phyloP scores from a whole-genome alignment of 495 filamentous ascomycete species.

The Xylaria venustula region DNA sequence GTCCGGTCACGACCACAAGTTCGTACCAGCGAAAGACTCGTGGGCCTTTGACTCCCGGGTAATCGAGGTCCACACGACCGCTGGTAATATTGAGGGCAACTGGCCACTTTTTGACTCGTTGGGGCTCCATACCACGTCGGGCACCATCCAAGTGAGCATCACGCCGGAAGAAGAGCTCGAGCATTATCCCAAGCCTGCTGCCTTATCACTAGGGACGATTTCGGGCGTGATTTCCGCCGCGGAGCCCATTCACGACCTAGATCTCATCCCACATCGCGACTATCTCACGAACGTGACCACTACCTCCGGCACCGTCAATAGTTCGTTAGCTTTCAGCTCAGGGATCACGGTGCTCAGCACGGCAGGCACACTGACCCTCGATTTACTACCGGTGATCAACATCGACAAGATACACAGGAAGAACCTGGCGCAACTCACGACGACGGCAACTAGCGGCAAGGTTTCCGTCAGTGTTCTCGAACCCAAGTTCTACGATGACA shows the following conservation, averaged over 20 bases:
- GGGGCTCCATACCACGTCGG: slow-evolving; percentile 34
- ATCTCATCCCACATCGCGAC: slow-evolving; percentile 36
- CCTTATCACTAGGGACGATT: slow-evolving; percentile 30
- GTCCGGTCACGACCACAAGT: slow-evolving; percentile 11
- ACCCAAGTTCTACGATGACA: slow-evolving; percentile 32
- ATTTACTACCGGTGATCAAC: slow-evolving; percentile 39
- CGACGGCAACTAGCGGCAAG: slow-evolving; percentile 34
- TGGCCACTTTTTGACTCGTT: slow-evolving; percentile 47
- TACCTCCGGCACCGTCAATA: slow-evolving; percentile 33
- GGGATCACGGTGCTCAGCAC: slow-evolving; percentile 22
- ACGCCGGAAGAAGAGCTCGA: slow-evolving; percentile 30
- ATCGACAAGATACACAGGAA: not conserved
- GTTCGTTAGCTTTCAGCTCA: slow-evolving; percentile 29
- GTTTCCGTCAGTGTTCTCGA: slow-evolving; percentile 30
- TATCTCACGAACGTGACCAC: slow-evolving; percentile 41
- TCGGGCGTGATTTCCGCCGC: slow-evolving; percentile 36
- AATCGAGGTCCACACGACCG: slow-evolving; percentile 33
- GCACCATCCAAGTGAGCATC: slow-evolving; percentile 35
- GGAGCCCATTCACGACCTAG: slow-evolving; percentile 31
- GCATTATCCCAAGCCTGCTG: slow-evolving; percentile 29
- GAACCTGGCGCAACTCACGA: slow-evolving; percentile 20
- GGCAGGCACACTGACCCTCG: slow-evolving; percentile 26
- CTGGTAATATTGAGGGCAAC: slow-evolving; percentile 35
- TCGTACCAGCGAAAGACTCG: slow-evolving; percentile 21
- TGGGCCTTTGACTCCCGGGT: slow-evolving; percentile 35